phyloP scores from a whole-genome alignment of 148 eudicot genomes.

The Cornus suecica region DNA sequence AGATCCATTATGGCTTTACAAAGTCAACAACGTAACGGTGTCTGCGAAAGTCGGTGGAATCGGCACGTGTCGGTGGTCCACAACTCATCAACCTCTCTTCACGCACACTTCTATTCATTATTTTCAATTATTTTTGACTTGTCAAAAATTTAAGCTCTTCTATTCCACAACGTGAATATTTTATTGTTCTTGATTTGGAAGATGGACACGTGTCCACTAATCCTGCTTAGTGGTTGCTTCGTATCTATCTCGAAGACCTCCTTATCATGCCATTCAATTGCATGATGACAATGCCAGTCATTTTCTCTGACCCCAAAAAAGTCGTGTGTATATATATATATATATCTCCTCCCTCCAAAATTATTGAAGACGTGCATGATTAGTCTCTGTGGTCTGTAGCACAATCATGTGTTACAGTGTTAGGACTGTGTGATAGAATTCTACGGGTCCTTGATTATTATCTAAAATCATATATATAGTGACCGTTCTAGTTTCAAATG shows the following conservation, averaged over 20 bases:
- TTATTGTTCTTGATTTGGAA: background rate
- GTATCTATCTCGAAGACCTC: background rate
- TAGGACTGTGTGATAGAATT: background rate
- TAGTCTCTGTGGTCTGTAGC: background rate
- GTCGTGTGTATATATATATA: background rate
- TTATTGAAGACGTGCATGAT: too few relatives aligned
- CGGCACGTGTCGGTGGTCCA: slow-evolving; percentile 2
- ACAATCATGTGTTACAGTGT: background rate
- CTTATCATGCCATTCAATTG: background rate
- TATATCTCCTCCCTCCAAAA: background rate
- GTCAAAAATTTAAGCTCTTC: too few relatives aligned
- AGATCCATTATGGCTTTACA: background rate
- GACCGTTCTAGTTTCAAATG: too few relatives aligned
- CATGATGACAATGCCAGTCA: background rate
- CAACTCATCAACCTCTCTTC: background rate
- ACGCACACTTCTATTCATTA: background rate
- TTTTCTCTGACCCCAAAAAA: background rate
- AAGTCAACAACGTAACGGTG: slow-evolving; percentile 6
- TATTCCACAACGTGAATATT: background rate
- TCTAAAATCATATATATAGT: too few relatives aligned
- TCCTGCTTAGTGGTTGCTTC: background rate
- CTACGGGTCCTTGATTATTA: background rate
- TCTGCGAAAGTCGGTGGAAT: slow-evolving; percentile 2
- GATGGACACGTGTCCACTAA: background rate
- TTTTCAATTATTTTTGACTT: background rate